Conservation (phyloP, 2,329 filamentous ascomycete genomes). For the Hymenoscyphus scutula region DNA sequence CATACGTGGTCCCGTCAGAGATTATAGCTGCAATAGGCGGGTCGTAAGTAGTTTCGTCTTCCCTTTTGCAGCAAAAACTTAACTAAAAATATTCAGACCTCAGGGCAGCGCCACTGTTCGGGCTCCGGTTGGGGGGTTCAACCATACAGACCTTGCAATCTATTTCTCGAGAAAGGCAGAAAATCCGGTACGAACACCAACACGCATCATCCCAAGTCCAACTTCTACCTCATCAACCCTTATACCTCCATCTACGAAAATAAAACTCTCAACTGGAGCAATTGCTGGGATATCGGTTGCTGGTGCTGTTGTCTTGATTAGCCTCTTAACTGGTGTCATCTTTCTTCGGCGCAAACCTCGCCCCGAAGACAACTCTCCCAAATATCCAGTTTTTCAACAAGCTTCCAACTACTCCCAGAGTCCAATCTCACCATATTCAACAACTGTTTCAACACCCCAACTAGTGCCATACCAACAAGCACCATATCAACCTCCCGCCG, state of each 20-base stretch:
- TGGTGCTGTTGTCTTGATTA: slow-evolving; percentile 34
- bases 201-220: not conserved
- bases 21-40: not conserved
- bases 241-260: slow-evolving; percentile 41
- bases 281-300: slow-evolving; percentile 47
- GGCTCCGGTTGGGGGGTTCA: slow-evolving; percentile 49
- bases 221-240: not conserved
- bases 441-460: not conserved
- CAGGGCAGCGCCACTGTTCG: slow-evolving; percentile 50
- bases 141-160: slow-evolving; percentile 48
- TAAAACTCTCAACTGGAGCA: slow-evolving; percentile 38
- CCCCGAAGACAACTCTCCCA: not conserved
- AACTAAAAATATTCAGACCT: not conserved
- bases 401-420: not conserved
- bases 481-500: not conserved
- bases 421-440: not conserved
- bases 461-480: too few species aligned
- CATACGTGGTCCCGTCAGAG: slow-evolving; percentile 43
- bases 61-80: too few species aligned
- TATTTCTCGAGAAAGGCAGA: slow-evolving; percentile 52
- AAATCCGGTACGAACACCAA: slow-evolving; percentile 37
- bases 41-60: too few species aligned
- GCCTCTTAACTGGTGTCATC: slow-evolving; percentile 26
- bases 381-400: not conserved
- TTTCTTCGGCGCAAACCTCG: not conserved